These are phyloP conservation scores for Umbelopsis sp. DNA, from an alignment of 192 early-diverging fungal species.

Conservation along the genomic window DNA sequence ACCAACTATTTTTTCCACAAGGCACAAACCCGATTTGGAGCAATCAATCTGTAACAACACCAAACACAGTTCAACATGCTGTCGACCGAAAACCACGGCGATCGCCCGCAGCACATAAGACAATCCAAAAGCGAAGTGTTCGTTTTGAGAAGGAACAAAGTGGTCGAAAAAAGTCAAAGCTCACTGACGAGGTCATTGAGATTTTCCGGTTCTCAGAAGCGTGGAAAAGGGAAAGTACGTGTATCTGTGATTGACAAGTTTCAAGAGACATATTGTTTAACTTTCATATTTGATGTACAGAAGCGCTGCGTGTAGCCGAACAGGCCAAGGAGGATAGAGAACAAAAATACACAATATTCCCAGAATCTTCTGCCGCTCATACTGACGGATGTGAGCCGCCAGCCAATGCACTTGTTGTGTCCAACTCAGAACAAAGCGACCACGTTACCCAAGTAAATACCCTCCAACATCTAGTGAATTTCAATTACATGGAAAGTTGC, in stretches of 20 bases:
- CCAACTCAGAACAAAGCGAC: background rate
- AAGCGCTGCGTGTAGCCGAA: background rate
- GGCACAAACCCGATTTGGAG: background rate
- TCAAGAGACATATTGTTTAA: background rate
- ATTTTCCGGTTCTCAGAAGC: conserved; percentile 37
- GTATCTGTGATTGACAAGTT: background rate
- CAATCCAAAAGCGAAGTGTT: background rate
- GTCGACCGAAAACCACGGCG: background rate
- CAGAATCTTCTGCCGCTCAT: conserved; percentile 11
- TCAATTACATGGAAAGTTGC: background rate
- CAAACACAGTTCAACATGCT: too few species aligned
- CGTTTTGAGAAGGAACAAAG: background rate
- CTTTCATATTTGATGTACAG: background rate
- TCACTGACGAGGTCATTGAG: conserved; percentile 30
- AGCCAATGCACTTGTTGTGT: background rate
- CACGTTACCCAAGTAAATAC: background rate
- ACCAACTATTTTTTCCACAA: conserved; percentile 7
- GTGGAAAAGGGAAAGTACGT: conserved; percentile 27
- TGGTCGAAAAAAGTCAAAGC: background rate
- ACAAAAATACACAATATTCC: conserved; percentile 1
- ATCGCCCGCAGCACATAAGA: background rate
- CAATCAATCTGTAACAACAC: background rate
- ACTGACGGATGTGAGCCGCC: conserved; percentile 1
- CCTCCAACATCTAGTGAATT: conserved; percentile 13
- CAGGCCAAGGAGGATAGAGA: background rate